Evolutionary conservation across 805 yeast species (phyloP).

Genomic region (Suhomyces sp.): DNA sequence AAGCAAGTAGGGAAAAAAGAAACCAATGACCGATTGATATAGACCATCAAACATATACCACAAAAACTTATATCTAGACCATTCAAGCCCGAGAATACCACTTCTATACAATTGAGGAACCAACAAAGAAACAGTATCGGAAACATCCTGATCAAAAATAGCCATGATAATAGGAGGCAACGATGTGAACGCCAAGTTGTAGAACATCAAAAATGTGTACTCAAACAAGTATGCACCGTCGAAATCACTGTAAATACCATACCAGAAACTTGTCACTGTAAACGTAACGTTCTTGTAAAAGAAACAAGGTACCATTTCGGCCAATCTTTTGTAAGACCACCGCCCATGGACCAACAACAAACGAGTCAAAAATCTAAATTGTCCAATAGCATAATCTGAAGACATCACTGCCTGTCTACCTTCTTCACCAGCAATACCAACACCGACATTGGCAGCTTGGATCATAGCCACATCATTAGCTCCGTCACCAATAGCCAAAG

Average conservation of each 20-base stretch:
- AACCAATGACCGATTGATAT: conserved; percentile 70
- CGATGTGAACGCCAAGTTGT: conserved; percentile 80
- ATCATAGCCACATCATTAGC: conserved; percentile 90
- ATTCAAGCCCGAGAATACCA: conserved; percentile 71
- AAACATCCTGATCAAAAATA: conserved; percentile 78
- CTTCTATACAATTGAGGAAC: conserved; percentile 73
- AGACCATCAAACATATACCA: conserved; percentile 75
- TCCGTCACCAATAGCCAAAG: conserved; percentile 86
- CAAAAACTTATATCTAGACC: conserved; percentile 66
- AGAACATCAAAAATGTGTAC: conserved; percentile 76
- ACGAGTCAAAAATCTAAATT: conserved; percentile 68
- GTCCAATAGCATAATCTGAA: conserved; percentile 83
- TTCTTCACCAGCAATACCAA: conserved; percentile 90
- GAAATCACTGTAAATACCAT: conserved; percentile 67
- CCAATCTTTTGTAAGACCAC: conserved; percentile 79
- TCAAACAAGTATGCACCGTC: conserved; percentile 81
- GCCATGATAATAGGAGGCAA: conserved; percentile 77
- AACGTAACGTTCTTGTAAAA: conserved; percentile 78
- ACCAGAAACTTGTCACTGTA: conserved; percentile 75
- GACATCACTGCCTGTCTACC: conserved; percentile 90
- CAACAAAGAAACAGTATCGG: conserved; percentile 61
- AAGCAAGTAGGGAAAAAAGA: conserved; percentile 67
- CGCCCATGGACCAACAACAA: conserved; percentile 75
- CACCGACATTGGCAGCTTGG: conserved; percentile 84
- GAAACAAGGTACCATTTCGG: conserved; percentile 82